Percentiles rank a stretch among this genome's conserved stretches.
Conservation (phyloP, 108 stramenopile genomes). For the Stephanodiscus minutulus region DNA sequence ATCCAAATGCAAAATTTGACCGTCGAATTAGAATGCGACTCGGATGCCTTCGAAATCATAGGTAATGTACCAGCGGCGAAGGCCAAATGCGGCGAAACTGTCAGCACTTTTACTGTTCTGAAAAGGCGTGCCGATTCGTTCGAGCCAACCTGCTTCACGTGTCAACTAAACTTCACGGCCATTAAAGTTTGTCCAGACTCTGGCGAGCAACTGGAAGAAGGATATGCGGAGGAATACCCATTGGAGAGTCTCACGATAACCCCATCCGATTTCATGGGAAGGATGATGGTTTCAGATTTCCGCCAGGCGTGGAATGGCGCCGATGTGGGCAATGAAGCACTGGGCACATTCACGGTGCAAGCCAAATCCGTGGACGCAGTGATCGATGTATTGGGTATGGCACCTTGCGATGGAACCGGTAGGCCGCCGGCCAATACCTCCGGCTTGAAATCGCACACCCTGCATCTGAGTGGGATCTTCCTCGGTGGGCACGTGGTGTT, state of each 20-base stretch:
- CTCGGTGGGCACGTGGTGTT: slow-evolving; percentile 80
- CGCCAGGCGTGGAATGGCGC: slow-evolving; percentile 14
- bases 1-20: slow-evolving; percentile 70
- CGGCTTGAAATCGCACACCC: slow-evolving; percentile 82
- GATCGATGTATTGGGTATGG: slow-evolving; percentile 90
- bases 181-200: neutral
- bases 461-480: slow-evolving; percentile 90
- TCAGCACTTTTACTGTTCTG: slow-evolving; percentile 69
- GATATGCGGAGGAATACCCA: neutral
- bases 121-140: slow-evolving; percentile 45
- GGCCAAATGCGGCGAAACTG: slow-evolving; percentile 64
- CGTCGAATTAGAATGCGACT: slow-evolving; percentile 68
- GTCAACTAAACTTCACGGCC: neutral
- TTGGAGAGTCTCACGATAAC: neutral
- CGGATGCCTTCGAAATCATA: slow-evolving; percentile 49
- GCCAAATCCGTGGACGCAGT: slow-evolving; percentile 88
- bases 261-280: neutral
- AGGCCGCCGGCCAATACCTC: slow-evolving; percentile 52
- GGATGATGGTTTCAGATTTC: neutral
- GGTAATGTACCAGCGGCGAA: slow-evolving; percentile 53
- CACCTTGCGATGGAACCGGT: slow-evolving; percentile 89
- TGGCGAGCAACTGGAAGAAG: neutral
- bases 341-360: slow-evolving; percentile 92
- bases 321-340: slow-evolving; percentile 82
- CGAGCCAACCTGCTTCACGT: slow-evolving; percentile 31